Base-by-base conservation (phyloP, 495 filamentous ascomycete species). In the Pyrenopolyporus hunteri region DNA sequence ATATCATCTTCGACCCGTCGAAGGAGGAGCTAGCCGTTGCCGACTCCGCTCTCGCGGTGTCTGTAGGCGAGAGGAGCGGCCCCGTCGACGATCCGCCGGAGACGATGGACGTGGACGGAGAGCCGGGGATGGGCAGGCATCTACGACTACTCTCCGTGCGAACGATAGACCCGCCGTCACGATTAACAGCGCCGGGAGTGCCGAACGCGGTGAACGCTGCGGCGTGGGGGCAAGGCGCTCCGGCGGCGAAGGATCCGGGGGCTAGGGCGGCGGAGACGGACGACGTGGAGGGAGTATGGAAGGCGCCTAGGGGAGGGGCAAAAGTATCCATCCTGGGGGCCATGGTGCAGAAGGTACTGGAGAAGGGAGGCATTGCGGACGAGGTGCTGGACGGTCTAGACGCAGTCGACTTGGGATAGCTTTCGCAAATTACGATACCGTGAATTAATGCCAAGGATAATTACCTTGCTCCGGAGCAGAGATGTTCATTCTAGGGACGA, bases 11-110 rank as follows among this genome's bases (percentile, higher is more conserved):
- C 78, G 94, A 98, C 72, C 94, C 94, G 0, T 87, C 83, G 39
- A 83, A 86, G 45, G 91, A 96, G 68, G 94, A 98, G 75, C 85
- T 98, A 1, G 88, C 91, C 1, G 93, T 97, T 11, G 94, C 94
- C 3, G 93, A 97, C 59, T 83, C 86, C 23, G 89, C 92, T 6
- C 78, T 97, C 53, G 93, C 93, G 0, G 85, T 94, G 8, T 92
- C 89, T 0, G 73, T 93, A 11, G 79, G 79, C 19, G 74, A 80
- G 50, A 51, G 57, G 32, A 32, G 4, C 9, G 22, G 3, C 7
- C 10, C 37, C n/a, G 23, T 3, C 6, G 28, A 49, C 29, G 57
- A 52, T 3, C 40, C 44, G 19, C 0, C 43, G 13, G 36, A 33
- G 3, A 52, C 54, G 6, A 69, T 73, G 67, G 58, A 68, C 33